Base-by-base conservation (phyloP, 495 filamentous ascomycete genomes). In the Amniculicola lignicola region DNA sequence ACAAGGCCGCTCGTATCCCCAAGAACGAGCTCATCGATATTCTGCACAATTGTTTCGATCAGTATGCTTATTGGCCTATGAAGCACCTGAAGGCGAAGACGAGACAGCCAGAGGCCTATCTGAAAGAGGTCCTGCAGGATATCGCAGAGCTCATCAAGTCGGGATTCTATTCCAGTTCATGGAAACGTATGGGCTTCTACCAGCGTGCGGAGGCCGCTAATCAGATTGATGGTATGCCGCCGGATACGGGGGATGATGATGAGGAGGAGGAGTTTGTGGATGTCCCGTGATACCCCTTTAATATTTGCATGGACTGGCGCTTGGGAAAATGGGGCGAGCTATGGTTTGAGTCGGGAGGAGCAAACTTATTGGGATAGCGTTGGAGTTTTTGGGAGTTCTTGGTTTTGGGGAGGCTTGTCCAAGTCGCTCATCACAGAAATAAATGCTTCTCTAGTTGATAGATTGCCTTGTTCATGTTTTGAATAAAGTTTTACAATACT, bases 41-140 rank as follows among this genome's bases (percentile, higher is more conserved):
- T 36, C 83, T 98, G 53, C 90, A 89, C 74, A 68, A 75, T 14
- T 87, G 82, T 65, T 98, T 97, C 80, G 79, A 82, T 27, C 70
- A 83, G 45, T 95, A 86, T 75, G 81, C 80, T 47, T 96, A 90
- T 71, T 97, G 92, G 92, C 79, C 86, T 15, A 85, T 97, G 75
- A 90, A 87, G 63, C 79, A 81, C 0, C 79, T 98, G 59, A 86
- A 87, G 55, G 73, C 77, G 18, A 70, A 74, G 57, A 77, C 91
- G 27, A 75, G 80, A 44, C 93, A 98, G 73, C 93, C 93, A 0
- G 93, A 98, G 67, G 84, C 86, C 3, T 98, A 90, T 68, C 82
- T 98, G 42, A 90, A 90, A 55, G 81, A 94, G 69, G 85, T 82
- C 1, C 69, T 98, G 54, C 86, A 90, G 52, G 80, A 88, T 68